Percentiles rank a stretch among this genome's conserved stretches.
These are phyloP conservation scores for Penicillium carneum DNA, from an alignment of 2,329 filamentous ascomycete species.

Conservation along the genomic window DNA sequence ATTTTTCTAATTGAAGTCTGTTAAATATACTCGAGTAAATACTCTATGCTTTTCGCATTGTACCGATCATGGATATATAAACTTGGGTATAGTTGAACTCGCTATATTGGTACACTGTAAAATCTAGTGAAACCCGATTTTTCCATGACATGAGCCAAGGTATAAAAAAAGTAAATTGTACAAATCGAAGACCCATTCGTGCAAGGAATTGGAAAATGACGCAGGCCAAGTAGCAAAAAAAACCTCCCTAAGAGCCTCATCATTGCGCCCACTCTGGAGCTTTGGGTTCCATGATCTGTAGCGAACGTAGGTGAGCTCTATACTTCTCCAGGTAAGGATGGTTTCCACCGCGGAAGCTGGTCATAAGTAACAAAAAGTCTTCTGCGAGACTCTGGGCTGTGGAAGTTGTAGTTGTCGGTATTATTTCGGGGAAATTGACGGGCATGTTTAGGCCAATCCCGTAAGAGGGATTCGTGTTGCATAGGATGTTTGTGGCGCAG, in stretches of 20 bases:
- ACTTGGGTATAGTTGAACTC: slow-evolving; percentile 2
- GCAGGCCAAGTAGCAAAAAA: background rate
- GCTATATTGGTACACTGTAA: background rate
- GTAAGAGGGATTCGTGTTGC: slow-evolving; percentile 37
- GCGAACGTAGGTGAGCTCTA: slow-evolving; percentile 38
- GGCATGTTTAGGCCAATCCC: slow-evolving; percentile 23
- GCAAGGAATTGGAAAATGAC: background rate
- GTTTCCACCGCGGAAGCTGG: slow-evolving; percentile 46
- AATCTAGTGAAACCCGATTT: background rate
- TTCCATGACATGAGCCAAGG: background rate
- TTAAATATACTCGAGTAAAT: background rate
- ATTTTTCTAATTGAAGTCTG: background rate
- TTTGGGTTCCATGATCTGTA: slow-evolving; percentile 31
- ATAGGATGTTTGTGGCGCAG: slow-evolving; percentile 42
- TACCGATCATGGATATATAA: background rate
- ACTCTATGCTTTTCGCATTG: background rate
- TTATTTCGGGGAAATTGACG: slow-evolving; percentile 25
- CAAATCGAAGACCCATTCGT: background rate
- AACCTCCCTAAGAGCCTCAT: slow-evolving; percentile 3
- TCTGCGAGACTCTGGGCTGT: slow-evolving; percentile 37
- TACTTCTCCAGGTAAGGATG: slow-evolving; percentile 48
- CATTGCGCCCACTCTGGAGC: slow-evolving; percentile 31
- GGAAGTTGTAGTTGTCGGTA: slow-evolving; percentile 23
- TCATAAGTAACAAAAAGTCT: slow-evolving; percentile 44
- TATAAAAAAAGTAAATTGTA: background rate